Evolutionary conservation across 2,329 filamentous ascomycete genomes (phyloP).

Genomic region (Sporothrix variecibatus): DNA sequence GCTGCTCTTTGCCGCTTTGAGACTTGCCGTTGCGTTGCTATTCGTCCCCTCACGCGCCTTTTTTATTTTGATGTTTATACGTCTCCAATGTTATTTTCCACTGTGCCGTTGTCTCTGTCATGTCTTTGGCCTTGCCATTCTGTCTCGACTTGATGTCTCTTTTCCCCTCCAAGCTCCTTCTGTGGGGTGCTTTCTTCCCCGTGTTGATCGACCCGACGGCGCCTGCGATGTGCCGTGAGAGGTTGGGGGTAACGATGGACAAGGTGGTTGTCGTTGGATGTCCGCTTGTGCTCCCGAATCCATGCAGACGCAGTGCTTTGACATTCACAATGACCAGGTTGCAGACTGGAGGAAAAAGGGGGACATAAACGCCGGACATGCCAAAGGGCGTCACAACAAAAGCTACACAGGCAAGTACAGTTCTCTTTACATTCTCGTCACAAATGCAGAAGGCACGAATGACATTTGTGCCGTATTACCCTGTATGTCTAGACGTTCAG

Average conservation of each 20-base stretch:
- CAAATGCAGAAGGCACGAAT: slow-evolving; percentile 13
- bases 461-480: slow-evolving; percentile 4
- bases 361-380: neutral
- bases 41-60: slow-evolving; percentile 3
- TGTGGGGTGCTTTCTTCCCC: neutral
- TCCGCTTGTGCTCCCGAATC: neutral
- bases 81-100: neutral
- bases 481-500: neutral
- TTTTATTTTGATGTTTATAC: neutral
- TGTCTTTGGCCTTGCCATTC: neutral
- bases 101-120: neutral
- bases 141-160: neutral
- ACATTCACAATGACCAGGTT: neutral
- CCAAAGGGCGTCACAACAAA: neutral
- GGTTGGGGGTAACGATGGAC: neutral
- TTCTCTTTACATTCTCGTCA: neutral
- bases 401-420: neutral
- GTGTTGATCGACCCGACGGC: neutral
- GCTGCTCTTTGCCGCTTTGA: slow-evolving; percentile 9
- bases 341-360: neutral
- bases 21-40: neutral
- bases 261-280: neutral
- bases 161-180: neutral
- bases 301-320: slow-evolving; percentile 8
- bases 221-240: neutral